Conservation (phyloP, 106 monocot species). For the Ottelia alismoides region DNA sequence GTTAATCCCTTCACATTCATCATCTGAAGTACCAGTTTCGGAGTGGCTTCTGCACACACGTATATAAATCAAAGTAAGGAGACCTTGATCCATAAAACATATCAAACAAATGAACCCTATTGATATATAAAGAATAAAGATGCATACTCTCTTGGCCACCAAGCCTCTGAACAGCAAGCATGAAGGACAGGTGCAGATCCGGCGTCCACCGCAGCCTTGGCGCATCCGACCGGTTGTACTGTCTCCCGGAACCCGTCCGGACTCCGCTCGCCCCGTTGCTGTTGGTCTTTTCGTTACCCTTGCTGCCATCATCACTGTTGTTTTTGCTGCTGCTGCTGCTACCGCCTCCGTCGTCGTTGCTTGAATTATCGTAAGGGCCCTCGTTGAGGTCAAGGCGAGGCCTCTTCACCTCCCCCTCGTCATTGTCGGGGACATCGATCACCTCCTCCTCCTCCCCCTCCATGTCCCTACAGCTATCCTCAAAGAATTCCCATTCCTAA, state of each 20-base stretch:
- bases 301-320: slow-evolving; percentile 5
- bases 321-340: slow-evolving; percentile 34
- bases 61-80: background rate
- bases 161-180: slow-evolving; percentile 51
- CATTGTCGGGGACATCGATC: slow-evolving; percentile 31
- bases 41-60: slow-evolving; percentile 69
- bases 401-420: slow-evolving; percentile 11
- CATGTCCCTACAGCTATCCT: slow-evolving; percentile 15
- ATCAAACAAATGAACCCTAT: no score
- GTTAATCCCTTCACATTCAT: slow-evolving; percentile 95
- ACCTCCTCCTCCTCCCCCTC: slow-evolving; percentile 38
- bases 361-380: slow-evolving; percentile 5
- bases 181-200: slow-evolving; percentile 60
- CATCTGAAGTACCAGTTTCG: slow-evolving; percentile 96
- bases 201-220: slow-evolving; percentile 72
- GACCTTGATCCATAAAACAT: background rate
- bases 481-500: slow-evolving; percentile 6
- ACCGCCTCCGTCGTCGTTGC: slow-evolving; percentile 19
- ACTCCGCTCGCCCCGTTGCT: slow-evolving; percentile 14
- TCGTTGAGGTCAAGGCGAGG: slow-evolving; percentile 53
- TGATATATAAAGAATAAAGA: no score
- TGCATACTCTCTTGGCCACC: slow-evolving; percentile 74
- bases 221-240: slow-evolving; percentile 49
- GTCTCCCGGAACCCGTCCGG: slow-evolving; percentile 21
- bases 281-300: slow-evolving; percentile 15